Evolutionary conservation across 768 basidiomycete genomes (phyloP), one percentile per base, ranked within the genome.

Genomic region (Macrocybe gigantea): DNA sequence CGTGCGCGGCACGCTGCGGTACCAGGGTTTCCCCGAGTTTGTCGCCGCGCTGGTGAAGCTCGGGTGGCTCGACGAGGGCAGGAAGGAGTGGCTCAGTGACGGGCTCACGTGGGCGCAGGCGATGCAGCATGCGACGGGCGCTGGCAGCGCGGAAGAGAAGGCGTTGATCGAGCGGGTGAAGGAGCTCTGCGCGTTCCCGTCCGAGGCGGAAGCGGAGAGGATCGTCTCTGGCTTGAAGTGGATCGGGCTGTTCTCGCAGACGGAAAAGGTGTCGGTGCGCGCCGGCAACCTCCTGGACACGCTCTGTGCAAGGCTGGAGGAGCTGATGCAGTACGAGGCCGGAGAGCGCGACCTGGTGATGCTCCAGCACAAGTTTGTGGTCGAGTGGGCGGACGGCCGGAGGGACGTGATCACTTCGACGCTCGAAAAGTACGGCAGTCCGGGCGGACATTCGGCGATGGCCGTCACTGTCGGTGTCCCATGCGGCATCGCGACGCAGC

Each of bases 341-440:
- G 91, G 90, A 53, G 93, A 98, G 69, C 85, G 91, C 9, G 95
- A 99, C 66, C 80, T 98, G 51, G 91, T 99, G 51, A 91, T 98
- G 84, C 82, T 99, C 47, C 95, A 97, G 70, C 95, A 99, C 79
- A 95, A 94, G 73, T 98, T 99, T 63, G 70, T 91, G 56, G 84
- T 98, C 34, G 84, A 93, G 63, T 88, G 87, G 79, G 74, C 78
- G 33, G 91, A 97, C 59, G 93, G 95, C 41, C 22, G 68, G 71
- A 78, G 69, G 86, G 83, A 51, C 45, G 77, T 56, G 40, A 11
- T 91, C 58, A 97, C 95, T 1, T 92, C 93, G 41, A 93, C 94
- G 6, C 77, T 97, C 13, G 91, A 96, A 65, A 80, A 78, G 45
- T 96, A 94, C 59, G 95, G 94, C 35, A 79, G 76, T 45, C 82